phyloP scores from a whole-genome alignment of 2,329 filamentous ascomycete genomes.

The Zymoseptoria tritici region DNA sequence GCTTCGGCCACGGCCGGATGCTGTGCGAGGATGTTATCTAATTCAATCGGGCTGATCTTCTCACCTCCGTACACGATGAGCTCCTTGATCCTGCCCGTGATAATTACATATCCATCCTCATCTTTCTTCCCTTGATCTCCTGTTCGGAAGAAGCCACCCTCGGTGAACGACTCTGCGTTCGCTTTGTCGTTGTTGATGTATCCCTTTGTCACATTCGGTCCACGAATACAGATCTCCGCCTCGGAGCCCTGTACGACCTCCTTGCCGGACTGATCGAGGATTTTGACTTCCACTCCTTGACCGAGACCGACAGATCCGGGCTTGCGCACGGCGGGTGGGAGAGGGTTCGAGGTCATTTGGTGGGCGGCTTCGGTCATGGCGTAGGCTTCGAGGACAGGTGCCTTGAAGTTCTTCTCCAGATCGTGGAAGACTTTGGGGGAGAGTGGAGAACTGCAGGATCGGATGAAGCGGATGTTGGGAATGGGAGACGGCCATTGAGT shows the following conservation, averaged over 20 bases:
- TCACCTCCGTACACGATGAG: slow-evolving; percentile 86
- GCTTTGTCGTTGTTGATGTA: slow-evolving; percentile 77
- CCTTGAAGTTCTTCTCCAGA: slow-evolving; percentile 66
- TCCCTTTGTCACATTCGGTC: slow-evolving; percentile 75
- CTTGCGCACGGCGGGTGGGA: slow-evolving; percentile 61
- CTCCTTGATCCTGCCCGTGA: slow-evolving; percentile 90
- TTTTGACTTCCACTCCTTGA: slow-evolving; percentile 74
- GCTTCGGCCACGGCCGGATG: slow-evolving; percentile 68
- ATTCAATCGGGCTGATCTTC: slow-evolving; percentile 81
- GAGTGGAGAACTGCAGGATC: slow-evolving; percentile 77
- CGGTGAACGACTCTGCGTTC: slow-evolving; percentile 66
- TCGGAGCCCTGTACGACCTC: slow-evolving; percentile 62
- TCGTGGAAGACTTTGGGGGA: slow-evolving; percentile 75
- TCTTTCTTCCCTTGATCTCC: slow-evolving; percentile 81
- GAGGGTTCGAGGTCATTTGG: slow-evolving; percentile 66
- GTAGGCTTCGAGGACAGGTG: slow-evolving; percentile 81
- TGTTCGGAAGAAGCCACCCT: slow-evolving; percentile 75
- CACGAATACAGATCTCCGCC: slow-evolving; percentile 75
- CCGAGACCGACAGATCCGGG: slow-evolving; percentile 77
- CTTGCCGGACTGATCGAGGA: slow-evolving; percentile 62
- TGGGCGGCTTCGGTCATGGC: slow-evolving; percentile 89
- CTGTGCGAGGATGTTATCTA: slow-evolving; percentile 73
- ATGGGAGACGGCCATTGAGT: slow-evolving; percentile 52
- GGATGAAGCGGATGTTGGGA: slow-evolving; percentile 74
- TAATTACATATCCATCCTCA: slow-evolving; percentile 71